phyloP scores from a whole-genome alignment of 1,284 basidiomycete genomes.

The Puccinia novopanici region DNA sequence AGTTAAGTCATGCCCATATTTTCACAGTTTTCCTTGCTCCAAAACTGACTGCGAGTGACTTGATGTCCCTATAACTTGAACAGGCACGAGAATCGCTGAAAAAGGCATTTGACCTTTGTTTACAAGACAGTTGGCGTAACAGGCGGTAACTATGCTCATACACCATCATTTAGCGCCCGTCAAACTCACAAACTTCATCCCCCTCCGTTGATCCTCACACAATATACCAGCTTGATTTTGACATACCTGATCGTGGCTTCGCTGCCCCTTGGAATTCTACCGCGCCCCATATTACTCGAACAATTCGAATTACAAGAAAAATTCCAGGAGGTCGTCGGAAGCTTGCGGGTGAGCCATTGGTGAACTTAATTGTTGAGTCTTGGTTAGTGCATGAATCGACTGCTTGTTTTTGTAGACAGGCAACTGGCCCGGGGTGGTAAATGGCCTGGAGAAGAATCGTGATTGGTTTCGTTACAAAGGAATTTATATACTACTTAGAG shows the following conservation, averaged over 20 bases:
- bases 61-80: not conserved
- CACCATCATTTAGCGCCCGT: not conserved
- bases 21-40: not conserved
- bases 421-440: constrained; percentile 55
- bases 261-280: constrained; percentile 60
- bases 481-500: constrained; percentile 59
- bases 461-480: constrained; percentile 58
- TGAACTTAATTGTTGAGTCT: constrained; percentile 12
- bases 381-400: not conserved
- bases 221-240: constrained; percentile 57
- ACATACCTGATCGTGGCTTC: constrained; percentile 59
- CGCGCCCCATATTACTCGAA: constrained; percentile 55
- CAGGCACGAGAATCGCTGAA: constrained; percentile 58
- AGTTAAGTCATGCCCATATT: constrained; percentile 51
- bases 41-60: not conserved
- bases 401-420: constrained; percentile 54
- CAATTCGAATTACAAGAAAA: constrained; percentile 55
- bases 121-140: constrained; percentile 54
- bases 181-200: constrained; percentile 21
- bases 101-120: constrained; percentile 60
- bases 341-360: constrained; percentile 42
- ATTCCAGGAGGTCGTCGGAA: constrained; percentile 55
- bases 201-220: constrained; percentile 8
- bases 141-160: constrained; percentile 53
- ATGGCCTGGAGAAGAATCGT: constrained; percentile 57